Conservation (phyloP, 2,329 filamentous ascomycete genomes). For the Periconia digitata region DNA sequence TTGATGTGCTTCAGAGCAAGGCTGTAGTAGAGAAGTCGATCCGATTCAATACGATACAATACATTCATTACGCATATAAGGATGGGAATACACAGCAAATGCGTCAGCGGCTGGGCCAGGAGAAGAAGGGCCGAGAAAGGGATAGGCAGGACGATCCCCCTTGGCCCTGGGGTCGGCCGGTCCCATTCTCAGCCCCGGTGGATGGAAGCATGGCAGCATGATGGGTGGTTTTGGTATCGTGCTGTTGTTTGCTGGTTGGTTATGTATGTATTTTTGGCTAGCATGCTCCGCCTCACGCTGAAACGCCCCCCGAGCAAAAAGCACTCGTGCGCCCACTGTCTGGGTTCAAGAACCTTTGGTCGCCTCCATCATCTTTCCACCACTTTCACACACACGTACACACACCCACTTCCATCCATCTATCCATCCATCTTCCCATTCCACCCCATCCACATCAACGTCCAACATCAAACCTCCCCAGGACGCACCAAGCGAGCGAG, state of each 20-base stretch:
- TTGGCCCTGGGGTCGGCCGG: neutral
- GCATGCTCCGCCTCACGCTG: slow-evolving; percentile 9
- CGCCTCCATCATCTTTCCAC: slow-evolving; percentile 1
- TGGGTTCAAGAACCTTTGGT: no score
- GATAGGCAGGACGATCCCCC: neutral
- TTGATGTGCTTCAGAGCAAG: neutral
- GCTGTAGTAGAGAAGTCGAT: no score
- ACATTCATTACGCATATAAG: neutral
- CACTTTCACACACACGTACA: no score
- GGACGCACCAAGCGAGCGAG: slow-evolving; percentile 1
- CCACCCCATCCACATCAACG: neutral
- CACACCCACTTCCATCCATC: no score
- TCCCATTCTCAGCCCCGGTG: neutral
- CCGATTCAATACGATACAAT: neutral
- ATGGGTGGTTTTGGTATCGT: neutral
- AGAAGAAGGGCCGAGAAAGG: neutral
- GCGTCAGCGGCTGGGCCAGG: neutral
- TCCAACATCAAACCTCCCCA: neutral
- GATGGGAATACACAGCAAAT: neutral
- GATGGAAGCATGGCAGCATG: neutral
- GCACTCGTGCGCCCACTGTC: slow-evolving; percentile 14
- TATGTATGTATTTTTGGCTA: neutral
- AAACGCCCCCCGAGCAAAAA: slow-evolving; percentile 34
- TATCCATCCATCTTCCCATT: neutral
- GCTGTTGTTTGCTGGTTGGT: neutral